Percentiles rank a stretch among this genome's conserved stretches.
phyloP scores from a whole-genome alignment of 176 grass and related monocot genomes.

The Zoysia pacifica region DNA sequence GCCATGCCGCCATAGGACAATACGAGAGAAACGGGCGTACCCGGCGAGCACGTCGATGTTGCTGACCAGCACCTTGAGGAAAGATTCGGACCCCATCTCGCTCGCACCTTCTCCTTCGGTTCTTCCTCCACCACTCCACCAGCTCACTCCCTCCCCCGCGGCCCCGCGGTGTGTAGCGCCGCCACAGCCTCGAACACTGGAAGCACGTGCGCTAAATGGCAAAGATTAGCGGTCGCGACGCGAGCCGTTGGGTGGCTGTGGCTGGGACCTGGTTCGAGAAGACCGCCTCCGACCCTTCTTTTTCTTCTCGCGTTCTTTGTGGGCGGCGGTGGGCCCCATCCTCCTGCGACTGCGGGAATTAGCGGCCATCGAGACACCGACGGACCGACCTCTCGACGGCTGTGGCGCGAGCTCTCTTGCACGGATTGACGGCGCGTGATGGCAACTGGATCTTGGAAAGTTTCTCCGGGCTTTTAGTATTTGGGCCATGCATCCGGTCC shows the following conservation, averaged over 20 bases:
- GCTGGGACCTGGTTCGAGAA: neutral
- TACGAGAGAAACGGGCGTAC: constrained; percentile 16
- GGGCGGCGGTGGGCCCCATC: constrained; percentile 14
- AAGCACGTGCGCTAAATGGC: constrained; percentile 14
- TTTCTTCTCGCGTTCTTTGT: neutral
- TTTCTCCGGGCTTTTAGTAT: neutral
- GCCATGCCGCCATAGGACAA: neutral
- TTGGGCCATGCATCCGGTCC: too few relatives aligned
- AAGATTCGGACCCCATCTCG: constrained; percentile 89
- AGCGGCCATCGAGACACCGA: constrained; percentile 14
- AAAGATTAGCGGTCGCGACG: constrained; percentile 4
- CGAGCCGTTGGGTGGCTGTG: constrained; percentile 13
- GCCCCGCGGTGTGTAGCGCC: neutral
- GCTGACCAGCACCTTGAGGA: constrained; percentile 80
- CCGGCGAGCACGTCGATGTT: constrained; percentile 88
- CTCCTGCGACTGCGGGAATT: neutral
- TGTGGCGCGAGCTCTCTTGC: neutral
- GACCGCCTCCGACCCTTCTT: constrained; percentile 7
- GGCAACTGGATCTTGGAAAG: neutral
- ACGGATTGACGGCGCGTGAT: neutral
- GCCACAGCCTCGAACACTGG: constrained; percentile 1
- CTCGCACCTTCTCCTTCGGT: neutral
- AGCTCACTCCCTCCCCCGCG: too few relatives aligned
- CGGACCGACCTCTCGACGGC: neutral
- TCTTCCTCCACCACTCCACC: too few relatives aligned